Conservation (phyloP, 805 yeast species). For the Tetrapisispora namnaoensis region DNA sequence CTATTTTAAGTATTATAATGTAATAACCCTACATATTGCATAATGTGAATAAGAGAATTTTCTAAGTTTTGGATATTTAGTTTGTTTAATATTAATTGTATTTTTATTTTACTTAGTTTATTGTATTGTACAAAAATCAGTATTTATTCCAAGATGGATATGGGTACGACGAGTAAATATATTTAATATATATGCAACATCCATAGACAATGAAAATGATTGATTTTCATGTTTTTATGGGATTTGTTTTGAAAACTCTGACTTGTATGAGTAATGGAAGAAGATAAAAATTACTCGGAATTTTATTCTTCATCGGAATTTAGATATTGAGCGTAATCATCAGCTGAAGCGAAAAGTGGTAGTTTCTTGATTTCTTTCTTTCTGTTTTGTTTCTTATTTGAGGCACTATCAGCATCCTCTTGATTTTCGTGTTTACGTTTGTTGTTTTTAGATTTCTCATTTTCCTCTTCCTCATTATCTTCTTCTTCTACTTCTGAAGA, state of each 20-base stretch:
- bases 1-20: no score
- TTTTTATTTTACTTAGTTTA: no score
- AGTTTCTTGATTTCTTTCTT: slow-evolving; percentile 42
- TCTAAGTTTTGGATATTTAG: no score
- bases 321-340: slow-evolving; percentile 69
- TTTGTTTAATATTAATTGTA: no score
- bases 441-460: neutral
- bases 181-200: neutral
- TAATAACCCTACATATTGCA: no score
- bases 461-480: slow-evolving; percentile 8
- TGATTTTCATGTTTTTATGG: neutral
- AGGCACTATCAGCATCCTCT: slow-evolving; percentile 7
- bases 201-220: no score
- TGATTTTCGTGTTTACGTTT: slow-evolving; percentile 7
- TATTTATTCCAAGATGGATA: neutral
- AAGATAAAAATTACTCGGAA: no score
- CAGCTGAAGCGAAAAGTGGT: slow-evolving; percentile 84
- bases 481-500: slow-evolving; percentile 19
- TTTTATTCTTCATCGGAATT: slow-evolving; percentile 51
- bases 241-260: neutral
- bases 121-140: neutral
- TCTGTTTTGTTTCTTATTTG: slow-evolving; percentile 20
- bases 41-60: no score
- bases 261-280: no score
- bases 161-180: neutral